phyloP scores from a whole-genome alignment of 495 filamentous ascomycete genomes.

The Tricharina praecox region DNA sequence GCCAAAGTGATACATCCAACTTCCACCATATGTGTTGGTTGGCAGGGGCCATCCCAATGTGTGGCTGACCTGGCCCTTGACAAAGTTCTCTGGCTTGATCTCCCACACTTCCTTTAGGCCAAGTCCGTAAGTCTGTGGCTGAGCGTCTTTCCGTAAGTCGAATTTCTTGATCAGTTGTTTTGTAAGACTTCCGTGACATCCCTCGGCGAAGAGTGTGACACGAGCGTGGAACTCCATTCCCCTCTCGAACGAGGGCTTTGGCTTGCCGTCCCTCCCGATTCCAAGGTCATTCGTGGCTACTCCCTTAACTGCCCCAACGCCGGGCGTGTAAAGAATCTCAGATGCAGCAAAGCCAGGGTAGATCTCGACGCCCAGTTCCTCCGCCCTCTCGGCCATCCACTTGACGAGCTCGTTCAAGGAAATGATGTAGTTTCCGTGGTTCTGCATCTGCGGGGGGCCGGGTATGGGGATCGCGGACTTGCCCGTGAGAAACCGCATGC shows the following conservation, averaged over 20 bases:
- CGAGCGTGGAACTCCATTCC: conserved; percentile 98
- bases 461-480: conserved; percentile 61
- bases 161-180: conserved; percentile 95
- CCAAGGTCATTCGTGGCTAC: conserved; percentile 95
- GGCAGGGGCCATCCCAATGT: conserved; percentile 89
- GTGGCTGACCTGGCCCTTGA: conserved; percentile 68
- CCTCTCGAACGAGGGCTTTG: conserved; percentile 82
- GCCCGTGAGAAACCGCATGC: conserved; percentile 92
- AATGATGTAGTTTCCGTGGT: conserved; percentile 93
- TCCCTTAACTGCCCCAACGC: conserved; percentile 74
- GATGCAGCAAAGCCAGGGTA: conserved; percentile 92
- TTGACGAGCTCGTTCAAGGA: conserved; percentile 85
- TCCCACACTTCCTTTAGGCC: conserved; percentile 98
- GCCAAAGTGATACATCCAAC: conserved; percentile 98
- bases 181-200: conserved; percentile 87
- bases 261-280: conserved; percentile 58
- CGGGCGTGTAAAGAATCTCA: conserved; percentile 65
- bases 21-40: conserved; percentile 80
- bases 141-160: conserved; percentile 72
- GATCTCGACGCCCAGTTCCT: conserved; percentile 95
- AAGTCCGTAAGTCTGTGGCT: conserved; percentile 86
- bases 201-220: conserved; percentile 85
- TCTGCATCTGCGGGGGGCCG: conserved; percentile 91
- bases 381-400: conserved; percentile 87
- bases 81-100: conserved; percentile 80